Evolutionary conservation across 164 flowering plant species (phyloP), one percentile per base, ranked within the genome.

Genomic region (Stephania japonica): DNA sequence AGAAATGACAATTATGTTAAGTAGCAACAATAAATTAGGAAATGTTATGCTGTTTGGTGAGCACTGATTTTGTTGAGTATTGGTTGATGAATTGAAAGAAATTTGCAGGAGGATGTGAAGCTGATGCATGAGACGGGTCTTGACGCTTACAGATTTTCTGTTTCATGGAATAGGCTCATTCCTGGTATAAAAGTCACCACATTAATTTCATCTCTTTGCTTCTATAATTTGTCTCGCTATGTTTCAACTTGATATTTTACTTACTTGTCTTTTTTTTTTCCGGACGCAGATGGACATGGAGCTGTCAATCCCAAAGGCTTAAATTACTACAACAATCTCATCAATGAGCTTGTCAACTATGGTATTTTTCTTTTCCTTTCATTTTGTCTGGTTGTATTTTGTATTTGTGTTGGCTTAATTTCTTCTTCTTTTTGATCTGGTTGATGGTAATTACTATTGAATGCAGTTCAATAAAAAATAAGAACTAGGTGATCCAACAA

Each of bases 91-190:
- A n/a, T n/a, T n/a, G n/a, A n/a, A n/a, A n/a, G n/a, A n/a, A n/a
- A n/a, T n/a, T 14, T 8, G 25, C 42, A 78, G 80, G 78, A 75
- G 41, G 80, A 78, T 42, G 78, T 78, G 56, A 75, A 75, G 75
- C 75, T 78, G 21, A 75, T 75, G 77, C 68, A 75, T 42, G 72
- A 71, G 38, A 78, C 68, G 75, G 80, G 78, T 38, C 65, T 78
- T 24, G 75, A 71, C 32, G 77, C 80, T 43, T 78, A 78, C 43
- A 75, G 80, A 47, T 75, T 78, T 23, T 75, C 77, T 59, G 61
- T 78, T 65, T 78, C 80, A 7, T 78, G 80, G 78, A 75, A 77
- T 27, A 75, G 80, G 72, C 71, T 78, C 23, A 43, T 75, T 42
- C 78, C 78, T 47, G 70, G 80, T 78, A 71, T 23, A 32, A 2